Conservation (phyloP, 164 flowering plant species). For the Vitis vinifera region ASM3070453v1 NC_081811.1:22376001-22376500, state of each 20-base stretch:
- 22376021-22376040: conserved; percentile 40
- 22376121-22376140: conserved; percentile 26
- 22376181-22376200: conserved; percentile 48
- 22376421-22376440: conserved; percentile 46
- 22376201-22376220: conserved; percentile 77
- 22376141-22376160: conserved; percentile 34
- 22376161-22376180: conserved; percentile 40
- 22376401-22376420: conserved; percentile 90
- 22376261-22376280: conserved; percentile 33
- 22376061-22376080: conserved; percentile 84
- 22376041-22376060: conserved; percentile 71
- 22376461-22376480: conserved; percentile 46
- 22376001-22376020: conserved; percentile 29
- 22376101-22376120: conserved; percentile 33
- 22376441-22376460: conserved; percentile 64
- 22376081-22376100: conserved; percentile 80
- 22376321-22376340: background rate
- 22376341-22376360: conserved; percentile 1
- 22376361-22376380: conserved; percentile 63
- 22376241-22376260: conserved; percentile 63
- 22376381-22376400: conserved; percentile 83
- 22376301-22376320: background rate
- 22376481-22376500: background rate
- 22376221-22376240: conserved; percentile 80
- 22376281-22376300: background rate